These are phyloP conservation scores for Neurospora tetrasperma DNA, from an alignment of 495 filamentous ascomycete genomes.

Conservation along the genomic window DNA sequence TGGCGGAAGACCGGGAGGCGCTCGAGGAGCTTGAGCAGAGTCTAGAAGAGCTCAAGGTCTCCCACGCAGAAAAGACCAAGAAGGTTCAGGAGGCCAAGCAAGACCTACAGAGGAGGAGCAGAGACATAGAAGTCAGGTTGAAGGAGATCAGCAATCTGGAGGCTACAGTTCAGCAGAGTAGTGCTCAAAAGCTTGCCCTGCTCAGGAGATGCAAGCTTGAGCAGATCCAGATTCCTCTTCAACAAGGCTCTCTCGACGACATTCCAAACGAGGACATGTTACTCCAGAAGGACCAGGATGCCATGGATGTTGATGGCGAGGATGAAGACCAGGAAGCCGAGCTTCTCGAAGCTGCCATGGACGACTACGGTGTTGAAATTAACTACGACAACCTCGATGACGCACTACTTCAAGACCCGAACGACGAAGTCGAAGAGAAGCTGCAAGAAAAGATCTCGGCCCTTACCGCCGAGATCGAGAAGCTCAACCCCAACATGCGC, in stretches of 20 bases:
- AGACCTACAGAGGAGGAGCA: conserved; percentile 75
- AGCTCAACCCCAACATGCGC: conserved; percentile 91
- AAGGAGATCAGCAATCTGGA: conserved; percentile 72
- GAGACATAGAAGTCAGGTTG: conserved; percentile 66
- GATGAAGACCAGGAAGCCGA: conserved; percentile 50
- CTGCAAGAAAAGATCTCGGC: conserved; percentile 66
- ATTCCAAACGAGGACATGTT: conserved; percentile 80
- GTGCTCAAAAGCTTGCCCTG: conserved; percentile 69
- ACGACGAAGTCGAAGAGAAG: conserved; percentile 64
- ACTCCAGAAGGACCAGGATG: conserved; percentile 57
- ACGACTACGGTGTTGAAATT: conserved; percentile 88
- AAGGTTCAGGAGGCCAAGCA: conserved; percentile 70
- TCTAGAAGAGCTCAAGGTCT: conserved; percentile 55
- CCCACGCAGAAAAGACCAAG: conserved; percentile 56
- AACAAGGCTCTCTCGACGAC: conserved; percentile 69
- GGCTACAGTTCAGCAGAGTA: conserved; percentile 70
- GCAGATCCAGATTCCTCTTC: conserved; percentile 77
- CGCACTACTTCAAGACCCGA: conserved; percentile 62
- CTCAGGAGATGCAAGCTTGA: conserved; percentile 88
- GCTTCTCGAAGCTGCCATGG: conserved; percentile 39
- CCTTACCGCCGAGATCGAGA: conserved; percentile 71
- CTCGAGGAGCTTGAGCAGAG: conserved; percentile 65
- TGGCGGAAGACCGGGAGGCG: conserved; percentile 63
- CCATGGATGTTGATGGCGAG: conserved; percentile 75
- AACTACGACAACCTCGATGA: conserved; percentile 82